Conservation (phyloP, 176 grass and related monocot species). For the Miscanthus lutarioriparius region DNA sequence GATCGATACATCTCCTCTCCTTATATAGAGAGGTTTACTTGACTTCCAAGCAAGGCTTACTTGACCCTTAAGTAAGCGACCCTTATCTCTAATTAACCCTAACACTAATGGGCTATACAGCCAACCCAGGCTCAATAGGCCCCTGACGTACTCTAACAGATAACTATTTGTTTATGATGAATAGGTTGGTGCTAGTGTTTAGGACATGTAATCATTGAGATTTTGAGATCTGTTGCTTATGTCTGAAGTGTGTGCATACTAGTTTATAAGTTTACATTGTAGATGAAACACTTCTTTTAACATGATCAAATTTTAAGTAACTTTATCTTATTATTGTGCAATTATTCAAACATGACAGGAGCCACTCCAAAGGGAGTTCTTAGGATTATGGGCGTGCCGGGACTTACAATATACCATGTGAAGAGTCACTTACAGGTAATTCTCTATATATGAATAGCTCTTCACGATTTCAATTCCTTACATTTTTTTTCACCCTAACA, state of each 20-base stretch:
- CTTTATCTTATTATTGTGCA: background rate
- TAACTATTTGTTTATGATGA: background rate
- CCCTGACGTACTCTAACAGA: too few relatives aligned
- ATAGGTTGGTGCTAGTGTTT: background rate
- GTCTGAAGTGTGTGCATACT: too few relatives aligned
- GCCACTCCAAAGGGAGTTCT: conserved; percentile 86
- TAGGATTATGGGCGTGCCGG: conserved; percentile 69
- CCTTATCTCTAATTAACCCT: too few relatives aligned
- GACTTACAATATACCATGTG: conserved; percentile 87
- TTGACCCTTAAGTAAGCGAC: too few relatives aligned
- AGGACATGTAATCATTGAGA: background rate
- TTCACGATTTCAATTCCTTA: conserved; percentile 3
- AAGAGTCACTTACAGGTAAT: conserved; percentile 94
- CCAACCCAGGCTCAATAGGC: too few relatives aligned
- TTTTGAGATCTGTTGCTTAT: background rate
- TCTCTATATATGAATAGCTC: background rate
- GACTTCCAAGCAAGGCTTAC: too few relatives aligned
- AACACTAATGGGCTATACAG: too few relatives aligned
- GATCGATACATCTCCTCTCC: too few relatives aligned
- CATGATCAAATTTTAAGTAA: background rate
- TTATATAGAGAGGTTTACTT: too few relatives aligned
- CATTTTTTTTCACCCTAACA: background rate
- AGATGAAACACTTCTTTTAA: too few relatives aligned
- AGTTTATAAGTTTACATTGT: too few relatives aligned
- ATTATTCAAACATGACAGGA: conserved; percentile 40